Percentiles rank a stretch among this genome's conserved stretches.
These are phyloP conservation scores for Aphanomyces astaci DNA, from an alignment of 352 stramenopile species.

Conservation along the genomic window DNA sequence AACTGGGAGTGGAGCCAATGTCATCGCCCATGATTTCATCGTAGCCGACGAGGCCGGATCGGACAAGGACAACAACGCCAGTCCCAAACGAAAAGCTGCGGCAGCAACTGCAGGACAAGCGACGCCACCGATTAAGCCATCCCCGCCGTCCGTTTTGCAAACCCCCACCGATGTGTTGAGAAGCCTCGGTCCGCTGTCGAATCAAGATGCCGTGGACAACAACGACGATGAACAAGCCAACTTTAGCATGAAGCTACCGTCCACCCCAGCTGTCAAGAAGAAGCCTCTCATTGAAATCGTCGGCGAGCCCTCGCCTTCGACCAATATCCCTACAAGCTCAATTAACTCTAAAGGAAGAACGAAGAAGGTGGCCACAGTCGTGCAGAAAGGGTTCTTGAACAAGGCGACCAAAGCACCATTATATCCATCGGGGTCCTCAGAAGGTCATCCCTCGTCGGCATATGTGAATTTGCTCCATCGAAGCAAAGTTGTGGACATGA, in stretches of 20 bases:
- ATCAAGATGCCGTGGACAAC: background rate
- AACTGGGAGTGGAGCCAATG: constrained; percentile 41
- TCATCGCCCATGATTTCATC: constrained; percentile 72
- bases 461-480: constrained; percentile 74
- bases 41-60: constrained; percentile 26
- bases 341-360: background rate
- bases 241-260: background rate
- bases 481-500: constrained; percentile 74
- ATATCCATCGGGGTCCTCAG: constrained; percentile 62
- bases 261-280: background rate
- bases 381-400: constrained; percentile 79
- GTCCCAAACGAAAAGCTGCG: constrained; percentile 1
- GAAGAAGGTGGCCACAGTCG: constrained; percentile 27
- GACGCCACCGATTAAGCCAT: constrained; percentile 4
- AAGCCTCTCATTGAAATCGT: constrained; percentile 15
- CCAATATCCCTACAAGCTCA: background rate
- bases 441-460: constrained; percentile 50
- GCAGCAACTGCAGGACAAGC: background rate
- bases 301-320: background rate
- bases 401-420: constrained; percentile 38
- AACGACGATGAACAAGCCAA: background rate
- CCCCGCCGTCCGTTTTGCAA: background rate
- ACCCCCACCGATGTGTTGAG: constrained; percentile 4
- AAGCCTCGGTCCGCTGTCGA: background rate
- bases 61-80: constrained; percentile 16